Evolutionary conservation across 306 rosid genomes (phyloP), one percentile per base, ranked within the genome.

Genomic region (Erythrophleum fordii): DNA sequence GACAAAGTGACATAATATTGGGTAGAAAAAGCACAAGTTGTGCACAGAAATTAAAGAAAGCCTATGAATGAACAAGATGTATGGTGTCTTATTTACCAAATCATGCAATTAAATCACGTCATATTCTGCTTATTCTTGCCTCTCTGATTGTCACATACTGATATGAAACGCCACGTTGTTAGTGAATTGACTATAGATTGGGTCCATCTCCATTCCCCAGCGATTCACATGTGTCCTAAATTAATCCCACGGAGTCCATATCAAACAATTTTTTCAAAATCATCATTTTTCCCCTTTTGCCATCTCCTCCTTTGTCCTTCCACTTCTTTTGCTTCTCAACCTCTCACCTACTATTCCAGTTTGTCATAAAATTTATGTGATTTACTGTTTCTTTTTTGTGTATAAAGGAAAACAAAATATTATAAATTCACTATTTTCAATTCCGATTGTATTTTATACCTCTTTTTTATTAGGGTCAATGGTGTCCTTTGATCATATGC

Each of bases 271-370:
- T 52, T 75, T 26, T 26, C 59, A 51, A 82, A 64, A 53, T 52
- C 46, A 86, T 73, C 76, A 73, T 75, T 78, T 64, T 73, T 75
- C 75, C 81, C 53, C 65, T 78, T 85, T 70, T 78, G 86, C 71
- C 64, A 56, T 69, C 56, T 78, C 58, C 16, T 31, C 25, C 48
- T 46, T 83, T 56, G 61, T 10, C 61, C 71, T 60, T 10, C 61
- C 71, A 53, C 78, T 52, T 80, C 59, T n/a, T n/a, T n/a, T n/a
- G n/a, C 60, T 26, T 75, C 72, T 13, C 51, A 45, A 11, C 44
- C 12, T 22, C 11, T 12, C 35, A 58, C 16, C 23, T 12, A 5
- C 5, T 69, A n/a, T 12, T 4, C 0, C 2, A 46, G 10, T 45
- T 56, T 25, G 0, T 0, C 64, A 55, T 55, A 22, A 55, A 55